Evolutionary conservation across 2,329 filamentous ascomycete genomes (phyloP), one percentile per base, ranked within the genome.

Genomic region (Aspergillus sp.): DNA sequence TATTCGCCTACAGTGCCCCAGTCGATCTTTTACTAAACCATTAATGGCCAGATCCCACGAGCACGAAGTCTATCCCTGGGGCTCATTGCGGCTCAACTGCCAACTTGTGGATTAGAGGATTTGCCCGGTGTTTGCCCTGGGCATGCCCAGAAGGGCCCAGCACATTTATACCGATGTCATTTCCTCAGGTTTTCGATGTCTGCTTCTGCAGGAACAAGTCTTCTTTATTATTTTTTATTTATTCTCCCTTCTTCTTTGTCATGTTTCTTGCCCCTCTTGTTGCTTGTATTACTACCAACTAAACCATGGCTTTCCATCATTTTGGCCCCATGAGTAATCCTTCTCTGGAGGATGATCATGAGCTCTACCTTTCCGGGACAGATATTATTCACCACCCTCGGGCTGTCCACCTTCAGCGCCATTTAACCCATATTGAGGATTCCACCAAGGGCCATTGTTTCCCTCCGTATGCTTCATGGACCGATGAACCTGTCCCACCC

Each of bases 201-300:
- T 19, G 19, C 19, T 19, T 19, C 19, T 19, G 19, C 19, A 19
- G 19, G 19, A 19, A 19, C 19, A 19, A 19, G 19, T 73, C 0
- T 52, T 83, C 33, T 13, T 35, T 33, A 9, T 13, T 34, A 19
- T 30, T 5, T 11, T 35, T 34, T 0, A 34, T 47, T 37, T 12
- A n/a, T n/a, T 39, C 46, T 7, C 9, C 45, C 8, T 40, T 45
- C 10, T 39, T 39, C 4, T 19, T 44, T 27, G 44, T 26, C 27
- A 37, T 27, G 9, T 7, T 8, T 19, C 19, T 19, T 19, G 19
- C 19, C 19, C 19, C 19, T 19, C 19, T 19, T 19, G 19, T 19
- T 19, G 19, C 19, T 19, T 19, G 19, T 19, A 19, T 4, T 19
- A 19, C 19, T 19, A 19, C 19, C 19, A 19, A 19, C 19, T 19